These are phyloP conservation scores for Eutrema heterophyllum DNA, from an alignment of 345 rosid genomes.

Conservation along the genomic window DNA sequence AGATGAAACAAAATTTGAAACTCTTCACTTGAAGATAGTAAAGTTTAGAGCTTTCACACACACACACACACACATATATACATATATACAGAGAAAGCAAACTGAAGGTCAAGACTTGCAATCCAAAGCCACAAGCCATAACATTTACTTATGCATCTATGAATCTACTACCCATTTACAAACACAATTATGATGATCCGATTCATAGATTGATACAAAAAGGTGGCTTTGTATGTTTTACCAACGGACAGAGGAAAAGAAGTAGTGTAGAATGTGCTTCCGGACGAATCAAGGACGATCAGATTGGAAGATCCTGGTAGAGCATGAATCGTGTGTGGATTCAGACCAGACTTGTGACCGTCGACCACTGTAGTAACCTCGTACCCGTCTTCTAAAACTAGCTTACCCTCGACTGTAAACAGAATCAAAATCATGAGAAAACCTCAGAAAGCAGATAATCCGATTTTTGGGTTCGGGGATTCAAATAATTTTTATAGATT, in stretches of 20 bases:
- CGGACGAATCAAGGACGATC: conserved; percentile 43
- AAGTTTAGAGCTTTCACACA: not conserved
- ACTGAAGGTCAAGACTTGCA: not conserved
- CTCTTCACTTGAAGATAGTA: not conserved
- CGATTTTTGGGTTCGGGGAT: not conserved
- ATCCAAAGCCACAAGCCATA: not conserved
- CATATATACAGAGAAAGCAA: too few relatives aligned
- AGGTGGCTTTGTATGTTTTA: conserved; percentile 3
- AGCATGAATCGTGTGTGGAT: conserved; percentile 42
- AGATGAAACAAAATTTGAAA: not conserved
- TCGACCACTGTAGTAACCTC: conserved; percentile 50
- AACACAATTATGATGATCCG: not conserved
- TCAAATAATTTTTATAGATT: not conserved
- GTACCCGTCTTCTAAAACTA: conserved; percentile 56
- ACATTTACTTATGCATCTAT: not conserved
- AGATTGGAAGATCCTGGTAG: conserved; percentile 47
- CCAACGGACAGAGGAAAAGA: conserved; percentile 50
- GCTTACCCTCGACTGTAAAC: conserved; percentile 29
- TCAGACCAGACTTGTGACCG: conserved; percentile 44
- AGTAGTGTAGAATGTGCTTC: conserved; percentile 45
- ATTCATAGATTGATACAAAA: not conserved
- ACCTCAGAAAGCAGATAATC: not conserved
- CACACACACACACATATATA: not conserved
- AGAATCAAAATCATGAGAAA: not conserved
- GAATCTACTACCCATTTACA: not conserved